Conservation (phyloP, 305 asterid genomes). For the Fraxinus velutina region DNA sequence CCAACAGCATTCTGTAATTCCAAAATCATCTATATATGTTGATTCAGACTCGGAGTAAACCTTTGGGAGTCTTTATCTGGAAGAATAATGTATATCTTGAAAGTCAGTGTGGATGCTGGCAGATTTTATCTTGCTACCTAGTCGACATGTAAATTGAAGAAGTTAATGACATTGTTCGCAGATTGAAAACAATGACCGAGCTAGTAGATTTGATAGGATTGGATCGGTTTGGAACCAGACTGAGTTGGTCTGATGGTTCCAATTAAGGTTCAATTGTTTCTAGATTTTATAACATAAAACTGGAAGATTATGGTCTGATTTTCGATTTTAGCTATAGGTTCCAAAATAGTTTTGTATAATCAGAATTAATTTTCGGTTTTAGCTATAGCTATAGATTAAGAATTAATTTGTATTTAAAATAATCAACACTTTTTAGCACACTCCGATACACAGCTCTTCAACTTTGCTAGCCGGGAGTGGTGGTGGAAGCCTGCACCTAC, state of each 20-base stretch:
- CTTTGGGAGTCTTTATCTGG: conserved; percentile 18
- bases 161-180: conserved; percentile 28
- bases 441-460: no score
- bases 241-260: no score
- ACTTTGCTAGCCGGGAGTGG: no score
- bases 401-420: not conserved
- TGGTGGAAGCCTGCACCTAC: no score
- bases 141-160: conserved; percentile 31
- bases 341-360: not conserved
- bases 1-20: conserved; percentile 86
- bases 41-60: conserved; percentile 78
- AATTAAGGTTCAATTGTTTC: no score
- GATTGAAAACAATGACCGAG: conserved; percentile 6
- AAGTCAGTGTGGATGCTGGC: conserved; percentile 17
- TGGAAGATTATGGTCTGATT: not conserved
- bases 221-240: no score
- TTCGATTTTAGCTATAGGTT: not conserved
- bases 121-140: conserved; percentile 14
- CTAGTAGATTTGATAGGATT: no score
- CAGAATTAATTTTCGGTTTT: no score
- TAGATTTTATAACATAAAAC: no score
- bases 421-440: not conserved
- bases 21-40: conserved; percentile 56
- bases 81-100: conserved; percentile 15
- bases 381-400: no score